Evolutionary conservation across 192 early-diverging fungal species (phyloP).

Genomic region (Chytriomyces sp.): DNA sequence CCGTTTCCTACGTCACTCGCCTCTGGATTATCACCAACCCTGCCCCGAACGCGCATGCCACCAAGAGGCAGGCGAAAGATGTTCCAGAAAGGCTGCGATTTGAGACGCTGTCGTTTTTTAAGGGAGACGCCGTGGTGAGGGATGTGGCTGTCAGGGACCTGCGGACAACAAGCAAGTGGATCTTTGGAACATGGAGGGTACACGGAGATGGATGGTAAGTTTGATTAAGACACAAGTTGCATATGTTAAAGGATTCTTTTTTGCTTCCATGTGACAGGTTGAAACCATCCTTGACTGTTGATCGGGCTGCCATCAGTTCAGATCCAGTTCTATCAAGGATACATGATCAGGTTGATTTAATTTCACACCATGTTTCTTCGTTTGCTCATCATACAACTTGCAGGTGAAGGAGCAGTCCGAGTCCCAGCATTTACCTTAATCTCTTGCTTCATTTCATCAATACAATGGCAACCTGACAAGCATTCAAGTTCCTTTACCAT

Average conservation of each 20-base stretch:
- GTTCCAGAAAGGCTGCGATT: too few relatives aligned
- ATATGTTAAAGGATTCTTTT: not conserved
- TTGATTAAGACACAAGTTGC: not conserved
- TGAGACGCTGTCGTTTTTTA: conserved; percentile 2
- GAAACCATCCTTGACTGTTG: not conserved
- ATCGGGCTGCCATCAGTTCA: not conserved
- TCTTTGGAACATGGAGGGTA: conserved; percentile 1
- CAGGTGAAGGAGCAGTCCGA: too few relatives aligned
- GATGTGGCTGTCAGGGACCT: not conserved
- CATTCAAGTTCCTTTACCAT: not conserved
- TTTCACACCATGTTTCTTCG: not conserved
- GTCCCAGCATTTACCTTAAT: too few relatives aligned
- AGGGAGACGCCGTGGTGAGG: not conserved
- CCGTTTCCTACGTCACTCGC: not conserved
- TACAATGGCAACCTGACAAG: not conserved
- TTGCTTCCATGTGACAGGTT: not conserved
- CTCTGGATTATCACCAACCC: not conserved
- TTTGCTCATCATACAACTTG: too few relatives aligned
- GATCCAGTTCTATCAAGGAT: conserved; percentile 6
- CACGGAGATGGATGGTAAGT: not conserved
- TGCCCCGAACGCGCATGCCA: not conserved
- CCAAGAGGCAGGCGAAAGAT: too few relatives aligned
- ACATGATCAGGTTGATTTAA: not conserved
- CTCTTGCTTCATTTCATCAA: not conserved
- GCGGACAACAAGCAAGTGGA: not conserved